phyloP scores from a whole-genome alignment of 768 basidiomycete genomes.

The Suillus sp. region DNA sequence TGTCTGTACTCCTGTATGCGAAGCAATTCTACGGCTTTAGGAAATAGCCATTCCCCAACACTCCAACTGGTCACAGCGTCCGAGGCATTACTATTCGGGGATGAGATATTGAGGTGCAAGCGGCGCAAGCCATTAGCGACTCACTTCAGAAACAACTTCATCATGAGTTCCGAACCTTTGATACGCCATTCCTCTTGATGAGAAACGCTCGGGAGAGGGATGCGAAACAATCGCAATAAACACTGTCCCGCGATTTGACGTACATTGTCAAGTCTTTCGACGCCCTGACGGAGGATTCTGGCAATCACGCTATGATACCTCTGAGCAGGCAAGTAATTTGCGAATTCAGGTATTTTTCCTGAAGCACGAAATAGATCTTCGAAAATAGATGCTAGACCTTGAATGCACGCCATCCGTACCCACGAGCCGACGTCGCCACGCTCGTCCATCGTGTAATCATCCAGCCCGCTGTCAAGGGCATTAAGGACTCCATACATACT shows the following conservation, averaged over 20 bases:
- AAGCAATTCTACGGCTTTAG: constrained; percentile 67
- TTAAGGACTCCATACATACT: constrained; percentile 52
- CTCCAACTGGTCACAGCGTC: constrained; percentile 54
- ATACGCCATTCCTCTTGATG: constrained; percentile 53
- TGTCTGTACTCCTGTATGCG: constrained; percentile 62
- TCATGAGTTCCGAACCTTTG: constrained; percentile 47
- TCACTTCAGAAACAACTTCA: constrained; percentile 56
- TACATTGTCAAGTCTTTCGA: constrained; percentile 90
- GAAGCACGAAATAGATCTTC: constrained; percentile 53
- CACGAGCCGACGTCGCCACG: constrained; percentile 97
- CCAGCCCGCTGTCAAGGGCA: constrained; percentile 67
- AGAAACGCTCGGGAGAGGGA: constrained; percentile 45
- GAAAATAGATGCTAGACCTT: constrained; percentile 58
- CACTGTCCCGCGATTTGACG: constrained; percentile 75
- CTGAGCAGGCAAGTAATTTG: constrained; percentile 59
- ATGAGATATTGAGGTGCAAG: neutral
- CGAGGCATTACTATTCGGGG: constrained; percentile 34
- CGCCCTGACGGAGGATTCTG: constrained; percentile 83
- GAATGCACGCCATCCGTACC: constrained; percentile 81
- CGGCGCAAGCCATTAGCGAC: constrained; percentile 16
- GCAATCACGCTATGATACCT: constrained; percentile 60
- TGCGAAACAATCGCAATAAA: constrained; percentile 52
- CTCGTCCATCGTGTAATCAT: constrained; percentile 92
- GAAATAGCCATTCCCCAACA: constrained; percentile 75
- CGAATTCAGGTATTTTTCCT: constrained; percentile 44